These are phyloP conservation scores for Penicillium sp. DNA, from an alignment of 2,329 filamentous ascomycete genomes.

Conservation along the genomic window DNA sequence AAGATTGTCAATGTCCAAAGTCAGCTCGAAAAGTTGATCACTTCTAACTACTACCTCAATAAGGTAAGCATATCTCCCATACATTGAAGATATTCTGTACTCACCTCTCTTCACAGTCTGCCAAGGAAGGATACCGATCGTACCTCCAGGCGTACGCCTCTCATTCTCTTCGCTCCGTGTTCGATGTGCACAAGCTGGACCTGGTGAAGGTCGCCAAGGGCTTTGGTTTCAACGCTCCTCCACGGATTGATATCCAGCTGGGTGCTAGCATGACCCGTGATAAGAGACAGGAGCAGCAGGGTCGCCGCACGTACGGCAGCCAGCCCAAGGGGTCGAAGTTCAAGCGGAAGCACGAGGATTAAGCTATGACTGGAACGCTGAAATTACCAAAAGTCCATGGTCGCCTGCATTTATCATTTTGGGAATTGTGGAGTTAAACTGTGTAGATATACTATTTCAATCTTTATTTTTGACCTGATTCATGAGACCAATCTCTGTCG, in stretches of 20 bases:
- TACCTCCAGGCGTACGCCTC: slow-evolving; percentile 95
- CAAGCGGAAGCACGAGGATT: slow-evolving; percentile 49
- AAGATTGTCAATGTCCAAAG: slow-evolving; percentile 90
- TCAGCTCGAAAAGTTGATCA: slow-evolving; percentile 91
- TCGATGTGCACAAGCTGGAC: slow-evolving; percentile 80
- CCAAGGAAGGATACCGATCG: slow-evolving; percentile 75
- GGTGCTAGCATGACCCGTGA: slow-evolving; percentile 74
- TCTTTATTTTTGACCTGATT: background rate
- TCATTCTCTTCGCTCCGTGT: slow-evolving; percentile 78
- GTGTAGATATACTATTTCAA: slow-evolving; percentile 25
- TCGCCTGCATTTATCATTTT: slow-evolving; percentile 23
- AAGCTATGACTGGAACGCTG: slow-evolving; percentile 18
- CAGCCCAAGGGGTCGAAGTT: slow-evolving; percentile 68
- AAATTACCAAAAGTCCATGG: slow-evolving; percentile 23
- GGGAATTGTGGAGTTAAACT: slow-evolving; percentile 22
- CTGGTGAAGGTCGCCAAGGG: slow-evolving; percentile 80
- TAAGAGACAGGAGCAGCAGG: slow-evolving; percentile 62
- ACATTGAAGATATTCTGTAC: background rate
- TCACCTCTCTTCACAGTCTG: slow-evolving; percentile 47
- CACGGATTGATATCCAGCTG: slow-evolving; percentile 75
- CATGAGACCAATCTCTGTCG: background rate
- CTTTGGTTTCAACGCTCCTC: slow-evolving; percentile 77
- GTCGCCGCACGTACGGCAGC: slow-evolving; percentile 72
- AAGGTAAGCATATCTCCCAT: slow-evolving; percentile 56
- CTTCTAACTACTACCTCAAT: slow-evolving; percentile 95